Evolutionary conservation across 768 basidiomycete genomes (phyloP).

Genomic region (Podaxis mareebaensis): DNA sequence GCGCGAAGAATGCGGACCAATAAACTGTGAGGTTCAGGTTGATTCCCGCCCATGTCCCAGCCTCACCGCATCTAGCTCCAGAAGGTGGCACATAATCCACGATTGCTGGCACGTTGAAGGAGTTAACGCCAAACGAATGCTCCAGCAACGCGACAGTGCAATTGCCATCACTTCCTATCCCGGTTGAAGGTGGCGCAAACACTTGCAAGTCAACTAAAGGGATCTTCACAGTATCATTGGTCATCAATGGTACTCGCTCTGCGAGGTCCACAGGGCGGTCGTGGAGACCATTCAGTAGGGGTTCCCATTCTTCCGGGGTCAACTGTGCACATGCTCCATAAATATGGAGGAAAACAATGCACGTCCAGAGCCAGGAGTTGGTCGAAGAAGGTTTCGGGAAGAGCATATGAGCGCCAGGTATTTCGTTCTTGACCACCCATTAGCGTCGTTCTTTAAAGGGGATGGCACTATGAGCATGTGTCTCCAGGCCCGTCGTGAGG

Average conservation of each 20-base stretch:
- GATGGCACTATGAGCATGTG: background rate
- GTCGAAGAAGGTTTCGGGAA: too few relatives aligned
- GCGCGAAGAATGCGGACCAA: too few relatives aligned
- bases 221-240: slow-evolving; percentile 18
- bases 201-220: slow-evolving; percentile 32
- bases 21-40: too few relatives aligned
- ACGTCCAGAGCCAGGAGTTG: too few relatives aligned
- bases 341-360: too few relatives aligned
- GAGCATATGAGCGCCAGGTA: too few relatives aligned
- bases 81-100: slow-evolving; percentile 44
- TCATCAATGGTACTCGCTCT: slow-evolving; percentile 20
- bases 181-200: slow-evolving; percentile 26
- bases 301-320: background rate
- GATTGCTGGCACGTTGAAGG: slow-evolving; percentile 28
- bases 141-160: slow-evolving; percentile 27
- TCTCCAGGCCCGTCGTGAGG: background rate
- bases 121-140: slow-evolving; percentile 33
- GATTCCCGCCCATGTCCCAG: too few relatives aligned
- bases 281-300: background rate
- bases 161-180: background rate
- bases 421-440: too few relatives aligned
- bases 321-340: background rate
- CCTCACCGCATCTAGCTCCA: slow-evolving; percentile 30
- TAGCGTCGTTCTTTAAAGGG: too few relatives aligned
- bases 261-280: background rate